Conservation (phyloP, 139 green algal genomes). For the Bryopsis sp. region DNA sequence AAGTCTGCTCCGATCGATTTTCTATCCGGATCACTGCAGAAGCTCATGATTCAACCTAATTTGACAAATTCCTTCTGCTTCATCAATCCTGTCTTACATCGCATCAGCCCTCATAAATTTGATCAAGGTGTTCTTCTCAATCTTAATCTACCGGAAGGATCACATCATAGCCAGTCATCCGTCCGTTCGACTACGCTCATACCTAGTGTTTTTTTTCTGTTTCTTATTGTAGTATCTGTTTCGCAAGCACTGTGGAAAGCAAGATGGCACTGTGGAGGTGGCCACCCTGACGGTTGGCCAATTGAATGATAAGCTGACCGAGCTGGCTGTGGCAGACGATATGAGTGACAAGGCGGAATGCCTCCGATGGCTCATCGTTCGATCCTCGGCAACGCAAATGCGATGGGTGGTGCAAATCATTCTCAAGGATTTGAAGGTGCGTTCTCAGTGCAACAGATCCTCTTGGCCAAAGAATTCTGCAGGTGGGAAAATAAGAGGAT, state of each 20-base stretch:
- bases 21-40: too few species aligned
- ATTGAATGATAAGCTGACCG: constrained; percentile 50
- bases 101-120: neutral
- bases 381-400: constrained; percentile 45
- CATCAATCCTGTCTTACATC: neutral
- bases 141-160: neutral
- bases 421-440: constrained; percentile 54
- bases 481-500: too few species aligned
- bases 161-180: neutral
- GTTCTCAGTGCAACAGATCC: neutral
- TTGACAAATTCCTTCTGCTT: neutral
- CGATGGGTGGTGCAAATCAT: constrained; percentile 63
- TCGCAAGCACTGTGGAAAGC: constrained; percentile 21
- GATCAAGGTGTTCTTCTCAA: neutral
- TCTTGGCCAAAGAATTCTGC: neutral
- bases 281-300: constrained; percentile 34
- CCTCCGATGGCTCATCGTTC: constrained; percentile 25
- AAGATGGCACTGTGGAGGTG: neutral
- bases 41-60: neutral
- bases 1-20: too few species aligned
- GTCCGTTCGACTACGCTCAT: neutral
- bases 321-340: constrained; percentile 29
- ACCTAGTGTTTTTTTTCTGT: constrained; percentile 14
- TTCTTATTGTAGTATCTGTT: constrained; percentile 36
- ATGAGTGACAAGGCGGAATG: constrained; percentile 23